phyloP scores from a whole-genome alignment of 2,329 filamentous ascomycete genomes.

The Fusarium heterosporum region DNA sequence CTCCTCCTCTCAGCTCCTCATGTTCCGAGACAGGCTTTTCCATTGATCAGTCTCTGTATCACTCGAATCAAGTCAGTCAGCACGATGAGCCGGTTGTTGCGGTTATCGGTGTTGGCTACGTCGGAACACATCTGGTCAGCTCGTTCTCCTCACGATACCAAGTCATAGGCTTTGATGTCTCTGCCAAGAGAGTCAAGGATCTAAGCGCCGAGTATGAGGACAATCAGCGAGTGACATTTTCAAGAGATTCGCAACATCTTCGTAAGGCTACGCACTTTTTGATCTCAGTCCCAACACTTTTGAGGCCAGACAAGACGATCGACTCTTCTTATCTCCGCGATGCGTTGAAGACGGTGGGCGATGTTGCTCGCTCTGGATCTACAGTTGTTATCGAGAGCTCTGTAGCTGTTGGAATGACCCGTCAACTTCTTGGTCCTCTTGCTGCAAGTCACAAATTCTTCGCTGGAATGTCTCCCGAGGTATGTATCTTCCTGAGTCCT shows the following conservation, averaged over 20 bases:
- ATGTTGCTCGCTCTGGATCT: constrained; percentile 56
- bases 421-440: constrained; percentile 60
- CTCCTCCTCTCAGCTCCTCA: constrained; percentile 22
- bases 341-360: constrained; percentile 57
- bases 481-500: not conserved
- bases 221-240: constrained; percentile 45
- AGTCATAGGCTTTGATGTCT: constrained; percentile 62
- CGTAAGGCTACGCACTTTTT: constrained; percentile 61
- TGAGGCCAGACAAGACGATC: constrained; percentile 58
- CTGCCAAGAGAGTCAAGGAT: constrained; percentile 50
- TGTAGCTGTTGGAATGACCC: constrained; percentile 65
- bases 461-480: constrained; percentile 61
- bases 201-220: constrained; percentile 46
- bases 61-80: not conserved
- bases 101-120: constrained; percentile 65
- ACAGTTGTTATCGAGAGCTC: constrained; percentile 64
- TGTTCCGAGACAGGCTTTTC: constrained; percentile 2
- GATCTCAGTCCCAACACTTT: constrained; percentile 63
- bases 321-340: constrained; percentile 59
- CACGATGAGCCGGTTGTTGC: constrained; percentile 53
- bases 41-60: not conserved
- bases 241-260: constrained; percentile 52
- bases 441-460: constrained; percentile 54
- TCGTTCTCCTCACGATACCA: constrained; percentile 56
- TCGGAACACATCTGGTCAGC: constrained; percentile 60